Evolutionary conservation across 495 filamentous ascomycete genomes (phyloP), one percentile per base, ranked within the genome.

Genomic region (Amphirosellinia nigrospora): DNA sequence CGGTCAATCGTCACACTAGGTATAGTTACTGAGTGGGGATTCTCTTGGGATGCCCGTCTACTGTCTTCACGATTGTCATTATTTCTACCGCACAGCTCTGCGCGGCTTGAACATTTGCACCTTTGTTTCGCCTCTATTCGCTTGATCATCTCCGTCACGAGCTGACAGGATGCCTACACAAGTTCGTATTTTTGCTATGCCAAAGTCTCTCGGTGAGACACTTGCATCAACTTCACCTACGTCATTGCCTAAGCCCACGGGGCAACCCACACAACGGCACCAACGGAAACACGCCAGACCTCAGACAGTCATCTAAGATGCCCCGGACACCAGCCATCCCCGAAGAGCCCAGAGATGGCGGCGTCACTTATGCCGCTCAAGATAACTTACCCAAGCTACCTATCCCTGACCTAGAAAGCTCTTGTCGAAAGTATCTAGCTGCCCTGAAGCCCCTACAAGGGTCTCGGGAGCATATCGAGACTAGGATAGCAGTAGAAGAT

Each of bases 301-400:
- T 72, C 30, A 80, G 75, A 64, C 11, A n/a, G 3, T 39, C 38
- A 4, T 68, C 76, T 16, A 75, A 74, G 48, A 39, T 74, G 32
- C 48, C 77, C 69, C 77, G 84, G 60, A 71, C 81, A 74, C 53
- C 76, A 64, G 82, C 72, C 73, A 86, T 66, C 72, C 71, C 69
- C 23, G 76, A 83, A 66, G 81, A 81, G 67, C 77, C 77, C 60
- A 81, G 83, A 28, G 80, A 63, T 62, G 88, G 83, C 13, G 92
- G 93, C 38, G 87, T 97, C 74, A 98, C 96, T 0, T 99, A 93
- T 80, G 91, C 94, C 43, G 85, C 89, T 69, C 94, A 99, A 77
- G 94, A 97, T 68, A 89, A 89, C 71, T 86, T 99, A 4, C 93
- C 94, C 13, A 97, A 97, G 79, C 83, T 99, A 32, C 96, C 96